Percentiles rank a stretch among this genome's conserved stretches.
These are phyloP conservation scores for Hanseniaspora mollemarum DNA, from an alignment of 805 yeast species.

Conservation along the genomic window DNA sequence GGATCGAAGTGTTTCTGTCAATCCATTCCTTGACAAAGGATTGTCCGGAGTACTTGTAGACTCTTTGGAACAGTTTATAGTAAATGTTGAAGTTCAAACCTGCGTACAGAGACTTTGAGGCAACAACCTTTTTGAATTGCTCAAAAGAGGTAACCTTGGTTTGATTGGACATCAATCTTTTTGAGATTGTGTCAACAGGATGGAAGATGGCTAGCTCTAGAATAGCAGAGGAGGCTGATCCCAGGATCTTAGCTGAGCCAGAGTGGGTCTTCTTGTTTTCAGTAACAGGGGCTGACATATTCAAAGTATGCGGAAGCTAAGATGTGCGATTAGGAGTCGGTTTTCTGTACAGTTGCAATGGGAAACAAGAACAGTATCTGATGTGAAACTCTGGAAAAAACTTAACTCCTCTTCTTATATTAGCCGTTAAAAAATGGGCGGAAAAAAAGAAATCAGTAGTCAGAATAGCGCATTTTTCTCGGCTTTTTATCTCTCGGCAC, in stretches of 20 bases:
- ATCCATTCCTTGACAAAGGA: conserved; percentile 94
- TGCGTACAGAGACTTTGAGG: conserved; percentile 84
- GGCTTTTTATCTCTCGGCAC: background rate
- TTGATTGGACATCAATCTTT: conserved; percentile 80
- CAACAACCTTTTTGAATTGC: conserved; percentile 76
- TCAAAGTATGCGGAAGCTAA: background rate
- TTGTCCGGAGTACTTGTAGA: conserved; percentile 98
- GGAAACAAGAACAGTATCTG: too few species aligned
- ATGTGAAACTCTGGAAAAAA: too few species aligned
- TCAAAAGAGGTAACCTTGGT: conserved; percentile 50
- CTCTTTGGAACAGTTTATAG: conserved; percentile 91
- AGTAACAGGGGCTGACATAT: conserved; percentile 17
- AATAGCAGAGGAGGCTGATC: conserved; percentile 96
- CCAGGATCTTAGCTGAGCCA: conserved; percentile 79
- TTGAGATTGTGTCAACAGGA: conserved; percentile 96
- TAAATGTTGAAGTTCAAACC: conserved; percentile 98
- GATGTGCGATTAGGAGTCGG: background rate
- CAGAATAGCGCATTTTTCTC: background rate
- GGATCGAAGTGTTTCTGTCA: conserved; percentile 61
- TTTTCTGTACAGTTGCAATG: too few species aligned
- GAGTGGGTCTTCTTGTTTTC: conserved; percentile 69
- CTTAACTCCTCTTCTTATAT: too few species aligned
- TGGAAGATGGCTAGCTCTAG: conserved; percentile 94
- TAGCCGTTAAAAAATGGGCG: background rate
- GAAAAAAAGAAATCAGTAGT: too few species aligned